Base-by-base conservation (phyloP, 352 stramenopile genomes). In the Proteromonas lacertae region DNA sequence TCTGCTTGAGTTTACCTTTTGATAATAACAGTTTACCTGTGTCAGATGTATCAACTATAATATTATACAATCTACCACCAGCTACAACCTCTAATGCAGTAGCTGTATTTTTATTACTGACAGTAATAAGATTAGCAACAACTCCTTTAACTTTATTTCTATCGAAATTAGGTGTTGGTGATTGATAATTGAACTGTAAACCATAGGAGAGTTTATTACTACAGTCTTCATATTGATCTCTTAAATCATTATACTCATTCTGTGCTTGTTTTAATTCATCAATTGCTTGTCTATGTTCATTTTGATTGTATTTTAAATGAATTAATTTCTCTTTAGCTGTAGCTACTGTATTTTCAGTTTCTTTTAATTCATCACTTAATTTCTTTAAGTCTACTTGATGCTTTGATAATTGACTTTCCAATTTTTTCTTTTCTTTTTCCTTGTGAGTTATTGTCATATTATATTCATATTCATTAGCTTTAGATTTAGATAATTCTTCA, bases 1-100 rank as follows among this genome's bases (percentile, higher is more conserved):
- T 73, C 36, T 73, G 71, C 57, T 79, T 64, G 1, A 96, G 55
- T 28, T 84, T 73, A 6, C 84, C 84, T 42, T 90, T 83, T 45
- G 92, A 73, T 10, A 99, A 59, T 29, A 99, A 76, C 17, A 84
- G 69, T 52, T 95, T 94, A 14, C 80, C 82, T 12, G 80, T 95
- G 25, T 91, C 71, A 23, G 92, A 80, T 45, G 89, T 90, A 47
- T 99, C 83, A 13, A 96, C 84, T 19, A 99, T 83, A 25, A 98
- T 78, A 50, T 99, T 77, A 46, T 90, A 95, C 6, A 99, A 56
- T 43, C 90, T 92, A 24, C 81, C 83, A 25, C 87, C 87, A 3
- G 83, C 84, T 19, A 72, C 77, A 34, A 96, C 87, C 56, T 99
- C 87, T 0, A 99, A 56, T 12, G 84, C 84, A 10, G 86, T 87